Base-by-base conservation (phyloP, 192 early-diverging fungal species). In the Linnemannia exigua region DNA sequence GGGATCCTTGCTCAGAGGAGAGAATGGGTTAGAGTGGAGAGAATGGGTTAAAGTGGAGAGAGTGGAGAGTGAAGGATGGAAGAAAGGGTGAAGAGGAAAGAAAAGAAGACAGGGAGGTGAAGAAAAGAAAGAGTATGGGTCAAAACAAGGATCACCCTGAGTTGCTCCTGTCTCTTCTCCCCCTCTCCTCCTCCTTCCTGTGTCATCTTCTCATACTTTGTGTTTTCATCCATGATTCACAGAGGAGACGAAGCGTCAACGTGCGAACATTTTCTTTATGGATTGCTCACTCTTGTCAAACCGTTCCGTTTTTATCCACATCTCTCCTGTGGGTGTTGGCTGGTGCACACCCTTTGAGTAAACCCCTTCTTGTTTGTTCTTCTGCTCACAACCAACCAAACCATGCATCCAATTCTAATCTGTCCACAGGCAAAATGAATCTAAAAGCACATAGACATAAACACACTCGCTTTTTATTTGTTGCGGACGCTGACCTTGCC, bases 381-480 rank as follows among this genome's bases (percentile, higher is more conserved):
- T 15, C 17, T 15, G 36, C 68, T 70, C 37, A 36, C 36, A 70
- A 70, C 68, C 25, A n/a, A 44, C 41, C 41, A 44, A n/a, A 44
- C 41, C 33, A 70, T n/a, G 58, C 12, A 63, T 15, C 58, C 58
- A 63, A 31, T 25, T 25, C 58, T 63, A 63, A 63, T 63, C n/a
- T n/a, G n/a, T n/a, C n/a, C n/a, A n/a, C n/a, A n/a, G n/a, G n/a
- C n/a, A n/a, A n/a, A n/a, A n/a, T n/a, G n/a, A n/a, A n/a, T n/a
- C n/a, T n/a, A n/a, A n/a, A n/a, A n/a, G 6, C 7, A 25, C 52
- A 54, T n/a, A 54, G 22, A 25, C 52, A 17, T n/a, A 54, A 7
- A 11, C 25, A 22, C 48, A 31, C 58, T 63, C 58, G 9, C 38
- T 14, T 66, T 63, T 58, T 83, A 83, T 83, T 83, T 83, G 44